phyloP scores from a whole-genome alignment of 2,329 filamentous ascomycete genomes.

The Fusarium sp. region DNA sequence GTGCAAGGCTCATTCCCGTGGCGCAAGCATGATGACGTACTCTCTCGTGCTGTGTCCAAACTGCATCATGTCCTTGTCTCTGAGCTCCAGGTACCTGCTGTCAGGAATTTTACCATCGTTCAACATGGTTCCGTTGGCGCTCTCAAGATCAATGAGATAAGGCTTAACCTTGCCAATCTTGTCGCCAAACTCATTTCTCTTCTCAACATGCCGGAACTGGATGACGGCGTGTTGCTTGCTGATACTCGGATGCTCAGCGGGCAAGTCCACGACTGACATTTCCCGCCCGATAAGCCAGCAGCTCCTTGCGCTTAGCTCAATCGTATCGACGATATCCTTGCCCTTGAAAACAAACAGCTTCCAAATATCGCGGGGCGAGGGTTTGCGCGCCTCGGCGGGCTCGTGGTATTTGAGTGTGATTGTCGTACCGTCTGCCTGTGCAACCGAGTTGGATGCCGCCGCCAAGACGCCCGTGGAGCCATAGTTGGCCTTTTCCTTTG shows the following conservation, averaged over 20 bases:
- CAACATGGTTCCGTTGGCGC: conserved; percentile 86
- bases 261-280: conserved; percentile 79
- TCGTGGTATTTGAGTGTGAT: conserved; percentile 96
- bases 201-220: conserved; percentile 88
- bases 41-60: conserved; percentile 91
- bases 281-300: conserved; percentile 94
- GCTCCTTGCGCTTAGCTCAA: conserved; percentile 77
- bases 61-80: conserved; percentile 86
- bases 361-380: conserved; percentile 81
- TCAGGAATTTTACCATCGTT: conserved; percentile 79
- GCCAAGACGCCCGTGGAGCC: conserved; percentile 82
- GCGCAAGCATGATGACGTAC: conserved; percentile 90
- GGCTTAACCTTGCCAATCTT: conserved; percentile 80
- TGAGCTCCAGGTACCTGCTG: conserved; percentile 84
- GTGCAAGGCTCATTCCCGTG: conserved; percentile 50
- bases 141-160: conserved; percentile 93
- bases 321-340: conserved; percentile 79
- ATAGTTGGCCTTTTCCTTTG: conserved; percentile 91
- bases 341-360: conserved; percentile 94
- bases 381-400: conserved; percentile 90
- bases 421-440: conserved; percentile 75
- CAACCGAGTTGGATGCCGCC: conserved; percentile 81
- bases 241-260: conserved; percentile 88
- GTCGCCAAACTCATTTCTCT: conserved; percentile 87
- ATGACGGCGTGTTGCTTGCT: conserved; percentile 96